Percentiles rank a stretch among this genome's conserved stretches.
These are phyloP conservation scores for Rhipidocladum racemiflorum DNA, from an alignment of 176 grass and related monocot species.

Conservation along the genomic window DNA sequence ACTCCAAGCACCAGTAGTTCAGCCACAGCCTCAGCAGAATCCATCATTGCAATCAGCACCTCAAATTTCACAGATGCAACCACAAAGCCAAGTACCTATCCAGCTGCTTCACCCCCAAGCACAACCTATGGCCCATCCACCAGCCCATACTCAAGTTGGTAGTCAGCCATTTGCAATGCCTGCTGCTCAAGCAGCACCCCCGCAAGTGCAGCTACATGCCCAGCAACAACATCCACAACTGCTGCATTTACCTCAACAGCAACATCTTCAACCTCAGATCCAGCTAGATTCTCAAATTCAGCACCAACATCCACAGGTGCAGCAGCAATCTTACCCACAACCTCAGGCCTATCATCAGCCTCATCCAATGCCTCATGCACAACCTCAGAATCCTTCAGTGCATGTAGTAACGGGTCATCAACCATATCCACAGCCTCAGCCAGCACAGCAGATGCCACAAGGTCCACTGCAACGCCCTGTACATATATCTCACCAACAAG, in stretches of 20 bases:
- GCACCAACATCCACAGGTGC: constrained; percentile 36
- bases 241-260: constrained; percentile 44
- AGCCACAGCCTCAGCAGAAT: constrained; percentile 48
- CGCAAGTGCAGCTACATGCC: constrained; percentile 37
- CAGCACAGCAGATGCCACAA: constrained; percentile 43
- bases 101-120: constrained; percentile 31
- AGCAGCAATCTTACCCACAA: constrained; percentile 60
- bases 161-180: constrained; percentile 48
- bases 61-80: constrained; percentile 46
- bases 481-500: constrained; percentile 43
- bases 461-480: constrained; percentile 38
- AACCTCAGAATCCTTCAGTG: constrained; percentile 47
- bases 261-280: constrained; percentile 44
- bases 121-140: constrained; percentile 42
- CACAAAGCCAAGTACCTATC: constrained; percentile 35
- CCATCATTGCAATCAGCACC: constrained; percentile 34
- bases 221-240: constrained; percentile 45
- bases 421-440: constrained; percentile 50
- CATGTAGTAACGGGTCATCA: constrained; percentile 46
- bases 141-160: constrained; percentile 34
- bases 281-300: constrained; percentile 44
- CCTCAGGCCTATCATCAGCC: constrained; percentile 40
- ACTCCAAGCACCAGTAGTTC: constrained; percentile 35
- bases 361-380: constrained; percentile 36
- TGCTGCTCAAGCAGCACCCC: constrained; percentile 33